Conservation (phyloP, 176 grass and related monocot genomes). For the Triticum dicoccoides region DNA sequence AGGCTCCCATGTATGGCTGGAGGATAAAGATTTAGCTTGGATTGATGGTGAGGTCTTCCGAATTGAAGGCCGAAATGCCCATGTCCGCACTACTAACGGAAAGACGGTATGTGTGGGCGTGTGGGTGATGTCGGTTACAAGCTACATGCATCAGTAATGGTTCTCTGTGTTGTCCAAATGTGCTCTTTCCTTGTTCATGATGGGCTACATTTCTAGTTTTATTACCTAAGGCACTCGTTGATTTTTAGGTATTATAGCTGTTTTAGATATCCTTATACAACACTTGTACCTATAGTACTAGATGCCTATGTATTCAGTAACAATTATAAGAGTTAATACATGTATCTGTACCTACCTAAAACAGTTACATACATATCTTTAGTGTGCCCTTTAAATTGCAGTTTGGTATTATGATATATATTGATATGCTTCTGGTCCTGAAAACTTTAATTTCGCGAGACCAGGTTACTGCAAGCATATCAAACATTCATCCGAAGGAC, state of each 20-base stretch:
- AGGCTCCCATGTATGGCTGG: conserved; percentile 91
- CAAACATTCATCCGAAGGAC: conserved; percentile 77
- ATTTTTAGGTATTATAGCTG: neutral
- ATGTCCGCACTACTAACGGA: conserved; percentile 69
- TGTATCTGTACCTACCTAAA: neutral
- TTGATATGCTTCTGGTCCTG: neutral
- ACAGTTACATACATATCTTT: neutral
- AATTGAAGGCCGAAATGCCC: conserved; percentile 63
- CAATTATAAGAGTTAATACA: neutral
- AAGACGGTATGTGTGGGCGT: conserved; percentile 61
- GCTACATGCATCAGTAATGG: neutral
- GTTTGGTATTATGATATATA: conserved; percentile 3
- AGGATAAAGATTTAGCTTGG: conserved; percentile 78
- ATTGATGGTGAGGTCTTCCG: conserved; percentile 87
- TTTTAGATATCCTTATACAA: conserved; percentile 3
- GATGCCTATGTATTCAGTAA: neutral
- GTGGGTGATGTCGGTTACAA: neutral
- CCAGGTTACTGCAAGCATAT: conserved; percentile 67
- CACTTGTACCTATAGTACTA: neutral
- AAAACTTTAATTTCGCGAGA: conserved; percentile 22
- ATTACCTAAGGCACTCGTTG: neutral
- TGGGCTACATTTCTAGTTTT: neutral
- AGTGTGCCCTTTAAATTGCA: conserved; percentile 5
- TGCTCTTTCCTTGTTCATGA: neutral
- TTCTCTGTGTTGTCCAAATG: neutral